phyloP scores from a whole-genome alignment of 2,329 filamentous ascomycete genomes.

The Bipolaris cookei region DNA sequence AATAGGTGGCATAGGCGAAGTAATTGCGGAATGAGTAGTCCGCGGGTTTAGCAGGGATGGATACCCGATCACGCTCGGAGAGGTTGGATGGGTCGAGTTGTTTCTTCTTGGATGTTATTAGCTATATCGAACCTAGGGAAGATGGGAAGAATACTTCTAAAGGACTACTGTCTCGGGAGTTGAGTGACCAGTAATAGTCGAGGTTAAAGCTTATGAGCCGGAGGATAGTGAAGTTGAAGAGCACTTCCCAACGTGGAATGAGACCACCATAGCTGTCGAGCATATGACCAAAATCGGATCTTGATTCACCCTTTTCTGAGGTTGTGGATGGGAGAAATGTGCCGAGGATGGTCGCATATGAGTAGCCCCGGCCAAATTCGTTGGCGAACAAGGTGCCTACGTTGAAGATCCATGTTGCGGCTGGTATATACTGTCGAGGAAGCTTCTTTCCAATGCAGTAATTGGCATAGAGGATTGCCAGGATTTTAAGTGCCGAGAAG shows the following conservation, averaged over 20 bases:
- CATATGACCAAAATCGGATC: constrained; percentile 69
- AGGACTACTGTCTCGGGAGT: constrained; percentile 65
- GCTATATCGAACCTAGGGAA: constrained; percentile 39
- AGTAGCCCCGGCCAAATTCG: constrained; percentile 81
- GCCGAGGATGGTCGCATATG: constrained; percentile 67
- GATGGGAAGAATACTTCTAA: constrained; percentile 74
- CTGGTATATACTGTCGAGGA: constrained; percentile 73
- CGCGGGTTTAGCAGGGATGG: constrained; percentile 70
- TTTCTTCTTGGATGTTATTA: constrained; percentile 89
- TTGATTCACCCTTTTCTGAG: constrained; percentile 50
- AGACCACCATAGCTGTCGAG: constrained; percentile 83
- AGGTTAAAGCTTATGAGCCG: constrained; percentile 95
- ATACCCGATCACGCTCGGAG: constrained; percentile 85
- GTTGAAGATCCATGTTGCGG: constrained; percentile 88
- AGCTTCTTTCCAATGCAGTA: constrained; percentile 77
- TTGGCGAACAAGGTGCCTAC: constrained; percentile 86
- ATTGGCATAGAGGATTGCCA: constrained; percentile 80
- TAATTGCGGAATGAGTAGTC: constrained; percentile 88
- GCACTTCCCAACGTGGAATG: constrained; percentile 91
- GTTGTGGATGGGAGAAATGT: constrained; percentile 54
- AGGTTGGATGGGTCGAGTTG: constrained; percentile 86
- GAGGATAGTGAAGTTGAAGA: constrained; percentile 95
- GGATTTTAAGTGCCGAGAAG: constrained; percentile 80
- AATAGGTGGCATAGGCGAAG: constrained; percentile 86
- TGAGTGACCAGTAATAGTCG: constrained; percentile 92